phyloP scores from a whole-genome alignment of 192 early-diverging fungal genomes.

The Phlyctochytrium planicorne region DNA sequence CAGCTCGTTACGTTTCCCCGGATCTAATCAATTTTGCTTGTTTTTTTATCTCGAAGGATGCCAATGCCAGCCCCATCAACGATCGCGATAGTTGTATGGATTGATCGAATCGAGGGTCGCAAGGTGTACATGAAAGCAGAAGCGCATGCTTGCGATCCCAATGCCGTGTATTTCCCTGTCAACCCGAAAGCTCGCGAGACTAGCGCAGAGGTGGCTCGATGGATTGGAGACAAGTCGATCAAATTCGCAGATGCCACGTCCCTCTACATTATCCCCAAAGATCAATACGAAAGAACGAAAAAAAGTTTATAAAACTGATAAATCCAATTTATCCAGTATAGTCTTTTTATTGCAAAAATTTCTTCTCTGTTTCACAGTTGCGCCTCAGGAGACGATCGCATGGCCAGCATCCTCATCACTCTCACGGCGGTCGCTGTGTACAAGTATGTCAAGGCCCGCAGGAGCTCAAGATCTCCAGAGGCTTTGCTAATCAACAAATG shows the following conservation, averaged over 20 bases:
- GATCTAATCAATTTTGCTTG: no score
- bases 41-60: no score
- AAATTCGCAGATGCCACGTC: conserved; percentile 18
- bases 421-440: neutral
- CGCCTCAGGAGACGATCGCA: no score
- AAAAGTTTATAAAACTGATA: no score
- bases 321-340: no score
- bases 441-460: neutral
- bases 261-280: conserved; percentile 16
- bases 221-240: neutral
- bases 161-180: no score
- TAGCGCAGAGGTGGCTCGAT: neutral
- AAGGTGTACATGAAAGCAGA: conserved; percentile 24
- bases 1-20: no score
- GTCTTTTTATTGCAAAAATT: no score
- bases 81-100: conserved; percentile 21
- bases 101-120: conserved; percentile 14
- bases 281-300: no score
- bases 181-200: conserved; percentile 7
- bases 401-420: conserved; percentile 1
- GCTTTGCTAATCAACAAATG: neutral
- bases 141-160: no score
- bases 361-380: no score
- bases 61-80: conserved; percentile 10
- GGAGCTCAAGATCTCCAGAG: neutral